Base-by-base conservation (phyloP, 2,329 filamentous ascomycete species). In the Westerdykella ornata region DNA sequence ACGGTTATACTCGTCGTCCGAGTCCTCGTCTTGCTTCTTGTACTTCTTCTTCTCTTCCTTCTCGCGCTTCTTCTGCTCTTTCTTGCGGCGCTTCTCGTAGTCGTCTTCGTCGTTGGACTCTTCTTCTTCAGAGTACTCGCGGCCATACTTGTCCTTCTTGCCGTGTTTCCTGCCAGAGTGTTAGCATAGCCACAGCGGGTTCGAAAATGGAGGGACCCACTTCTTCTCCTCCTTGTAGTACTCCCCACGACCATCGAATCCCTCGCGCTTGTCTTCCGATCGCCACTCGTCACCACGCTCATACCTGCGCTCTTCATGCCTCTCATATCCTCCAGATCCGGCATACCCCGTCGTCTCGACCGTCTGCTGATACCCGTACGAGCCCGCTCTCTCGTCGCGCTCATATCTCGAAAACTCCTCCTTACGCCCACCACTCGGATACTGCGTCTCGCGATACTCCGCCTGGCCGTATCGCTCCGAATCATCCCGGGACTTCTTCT, bases 371-470 rank as follows among this genome's bases (percentile, higher is more conserved):
- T 80, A 82, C 31, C 77, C 75, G 49, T 77, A 78, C 20, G 55
- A 56, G 15, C 67, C 65, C 16, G 65, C 56, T n/a, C 47, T 63
- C 16, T 70, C 66, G 35, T 76, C 70, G 54, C 82, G 66, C 44
- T 72, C 80, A 48, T 77, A 81, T 22, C 78, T 76, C 43, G 72
- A 71, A 63, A 81, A 84, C 43, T 82, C 77, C 30, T 75, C 72
- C 42, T 72, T 70, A 40, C 73, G 70, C 36, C 76, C 76, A 37
- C 81, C 81, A 41, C 73, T 70, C 14, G 73, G 67, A 46, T 78
- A 77, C 41, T 75, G 70, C 6, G 78, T 84, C 55, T 80, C 68
- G 22, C 70, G 73, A 52, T 78, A 75, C 57, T 81, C 67, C 9
- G 80, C 78, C 56, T 82, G 75, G 6, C 75, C 79, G 51, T 81